Conservation (phyloP, 2,329 filamentous ascomycete genomes). For the Aspergillus brunneoviolaceus region DNA sequence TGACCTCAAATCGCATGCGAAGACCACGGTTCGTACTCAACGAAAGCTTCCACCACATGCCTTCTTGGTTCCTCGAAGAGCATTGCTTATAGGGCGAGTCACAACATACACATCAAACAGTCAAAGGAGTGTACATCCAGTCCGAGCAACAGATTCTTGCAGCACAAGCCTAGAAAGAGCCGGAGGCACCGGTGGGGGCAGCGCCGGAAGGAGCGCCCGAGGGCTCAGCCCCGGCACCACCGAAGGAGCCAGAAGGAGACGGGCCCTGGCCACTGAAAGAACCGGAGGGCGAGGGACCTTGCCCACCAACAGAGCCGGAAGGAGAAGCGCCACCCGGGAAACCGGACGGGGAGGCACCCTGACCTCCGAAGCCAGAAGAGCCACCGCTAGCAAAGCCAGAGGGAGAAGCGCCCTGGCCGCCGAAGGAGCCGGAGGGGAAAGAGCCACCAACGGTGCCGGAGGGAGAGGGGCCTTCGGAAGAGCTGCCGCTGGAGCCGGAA, state of each 20-base stretch:
- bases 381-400: not conserved
- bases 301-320: not conserved
- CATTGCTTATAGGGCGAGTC: too few species aligned
- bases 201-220: not conserved
- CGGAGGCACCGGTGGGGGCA: not conserved
- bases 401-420: not conserved
- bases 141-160: not conserved
- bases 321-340: not conserved
- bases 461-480: not conserved
- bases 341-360: not conserved
- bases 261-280: not conserved
- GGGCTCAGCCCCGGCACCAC: not conserved
- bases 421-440: not conserved
- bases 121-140: not conserved
- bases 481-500: not conserved
- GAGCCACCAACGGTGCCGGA: not conserved
- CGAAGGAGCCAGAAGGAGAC: not conserved
- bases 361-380: not conserved
- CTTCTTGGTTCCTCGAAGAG: too few species aligned
- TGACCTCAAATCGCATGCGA: too few species aligned
- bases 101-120: too few species aligned
- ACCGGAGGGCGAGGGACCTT: constrained; percentile 1
- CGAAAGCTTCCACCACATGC: too few species aligned
- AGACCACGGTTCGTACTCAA: too few species aligned
- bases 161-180: not conserved